Conservation (phyloP, 495 filamentous ascomycete genomes). For the Neurospora sp. region DNA sequence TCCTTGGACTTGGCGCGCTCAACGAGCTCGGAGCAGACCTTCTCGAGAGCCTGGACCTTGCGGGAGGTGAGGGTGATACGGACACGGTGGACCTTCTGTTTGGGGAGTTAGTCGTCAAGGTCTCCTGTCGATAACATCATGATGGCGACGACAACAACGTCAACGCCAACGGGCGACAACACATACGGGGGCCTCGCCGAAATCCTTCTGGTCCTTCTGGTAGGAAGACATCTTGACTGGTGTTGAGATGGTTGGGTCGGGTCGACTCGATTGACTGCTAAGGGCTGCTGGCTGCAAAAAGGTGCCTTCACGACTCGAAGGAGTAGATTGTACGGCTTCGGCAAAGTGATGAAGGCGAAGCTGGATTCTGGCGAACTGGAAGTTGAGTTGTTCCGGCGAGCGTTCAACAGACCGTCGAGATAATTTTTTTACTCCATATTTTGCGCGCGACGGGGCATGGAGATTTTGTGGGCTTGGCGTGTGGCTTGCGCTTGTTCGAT, state of each 20-base stretch:
- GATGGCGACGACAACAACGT: not conserved
- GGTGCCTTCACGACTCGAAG: constrained; percentile 58
- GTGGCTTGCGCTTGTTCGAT: not conserved
- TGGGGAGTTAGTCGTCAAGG: not conserved
- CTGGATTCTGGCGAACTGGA: not conserved
- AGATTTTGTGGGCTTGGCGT: constrained; percentile 9
- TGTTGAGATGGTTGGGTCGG: constrained; percentile 13
- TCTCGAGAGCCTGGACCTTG: constrained; percentile 92
- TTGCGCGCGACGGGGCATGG: constrained; percentile 6
- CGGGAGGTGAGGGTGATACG: constrained; percentile 92
- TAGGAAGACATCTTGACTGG: constrained; percentile 67
- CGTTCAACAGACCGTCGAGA: not conserved
- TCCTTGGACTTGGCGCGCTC: constrained; percentile 98
- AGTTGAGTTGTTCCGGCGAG: constrained; percentile 2
- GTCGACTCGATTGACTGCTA: constrained; percentile 1
- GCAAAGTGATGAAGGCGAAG: constrained; percentile 69
- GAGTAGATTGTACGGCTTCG: constrained; percentile 39
- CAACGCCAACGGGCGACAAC: constrained; percentile 1
- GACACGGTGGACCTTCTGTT: constrained; percentile 92
- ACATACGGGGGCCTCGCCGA: constrained; percentile 43
- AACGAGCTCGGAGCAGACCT: constrained; percentile 95
- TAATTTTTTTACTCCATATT: not conserved
- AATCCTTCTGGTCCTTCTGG: constrained; percentile 93
- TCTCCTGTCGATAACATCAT: no score
- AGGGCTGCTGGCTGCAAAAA: constrained; percentile 1